Evolutionary conservation across 1,284 basidiomycete species (phyloP), one percentile per base, ranked within the genome.

Genomic region (Cystobasidium slooffiae): DNA sequence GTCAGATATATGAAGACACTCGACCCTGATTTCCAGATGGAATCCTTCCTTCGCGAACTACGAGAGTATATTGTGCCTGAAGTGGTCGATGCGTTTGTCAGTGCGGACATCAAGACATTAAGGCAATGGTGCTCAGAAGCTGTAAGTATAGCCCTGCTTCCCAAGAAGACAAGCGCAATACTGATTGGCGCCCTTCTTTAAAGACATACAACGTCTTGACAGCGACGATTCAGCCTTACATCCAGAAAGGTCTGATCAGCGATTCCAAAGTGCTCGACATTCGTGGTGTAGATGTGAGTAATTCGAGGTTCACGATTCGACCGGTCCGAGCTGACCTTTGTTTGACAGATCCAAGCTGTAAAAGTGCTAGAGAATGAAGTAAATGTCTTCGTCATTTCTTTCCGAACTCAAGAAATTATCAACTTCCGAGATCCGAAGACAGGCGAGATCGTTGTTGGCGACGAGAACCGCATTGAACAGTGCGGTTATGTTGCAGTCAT

Each of bases 41-140:
- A 97, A 81, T 83, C 84, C 22, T 99, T 97, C 81, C 90, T 94
- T 80, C 87, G 90, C 73, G 97, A 99, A 81, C 82, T 99, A 76
- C 86, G 96, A 77, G 97, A 99, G 83, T 99, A 98, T 81, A 96
- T 99, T 76, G 88, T 99, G 1, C 97, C 97, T 0, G 97, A 99
- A 82, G 88, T 99, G 6, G 93, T 99, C 8, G 97, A 99, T 81
- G 94, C 94, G 22, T 98, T 97, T 82, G 84, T 98, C 78, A 90
- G 88, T 68, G 94, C 93, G 10, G 95, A 97, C 80, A 87, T 90
- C 79, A 91, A 94, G 80, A 85, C 91, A 6, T 84, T 99, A 78
- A 88, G 88, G 80, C 88, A 88, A 79, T 99, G 97, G 97, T 97
- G 94, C 82, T 89, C 92, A 44, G 97, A 99, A 84, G 97, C 93